Evolutionary conservation across 164 flowering plant species (phyloP), one percentile per base, ranked within the genome.

Genomic region (Aristolochia contorta): DNA sequence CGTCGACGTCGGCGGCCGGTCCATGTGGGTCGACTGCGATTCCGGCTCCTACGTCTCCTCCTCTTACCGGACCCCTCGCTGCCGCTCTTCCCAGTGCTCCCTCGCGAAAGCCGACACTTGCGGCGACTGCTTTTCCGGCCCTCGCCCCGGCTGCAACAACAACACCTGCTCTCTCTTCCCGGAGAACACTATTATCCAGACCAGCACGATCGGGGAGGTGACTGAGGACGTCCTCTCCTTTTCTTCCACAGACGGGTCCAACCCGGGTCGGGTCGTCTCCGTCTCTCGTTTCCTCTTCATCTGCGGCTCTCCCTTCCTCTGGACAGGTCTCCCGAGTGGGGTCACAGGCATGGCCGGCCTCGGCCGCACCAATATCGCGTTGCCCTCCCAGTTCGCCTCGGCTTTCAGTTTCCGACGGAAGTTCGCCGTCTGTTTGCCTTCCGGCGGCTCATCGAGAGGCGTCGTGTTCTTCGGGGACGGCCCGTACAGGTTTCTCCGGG

Each of bases 401-500:
- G 57, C 65, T 0, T 71, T 74, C 21, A 58, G 68, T 41, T 68
- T 79, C 58, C 23, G 16, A n/a, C 41, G 64, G 16, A 77, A 69
- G 46, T 79, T 79, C 14, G 78, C 75, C 2, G 16, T 79, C 7
- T 79, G 79, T 43, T 52, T 75, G 0, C 16, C 74, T 1, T 58
- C 70, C 14, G 58, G 76, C 1, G 33, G 60, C 0, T 18, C 59
- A 12, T 56, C 77, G 1, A 59, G 9, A 1, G 79, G 79, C n/a
- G 76, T 74, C 23, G 22, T 75, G 0, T 69, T 77, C 51, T 66
- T 80, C 5, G 84, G 84, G 0, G 67, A 66, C 33, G 79, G 68
- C 0, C 76, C 80, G 0, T 75, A 77, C 58, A 62, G 48, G 4
- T 41, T 80, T 30, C 73, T 59, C 1, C 81, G 78, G 0, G n/a